Base-by-base conservation (phyloP, 2,329 filamentous ascomycete genomes). In the Raffaelea arxii region DNA sequence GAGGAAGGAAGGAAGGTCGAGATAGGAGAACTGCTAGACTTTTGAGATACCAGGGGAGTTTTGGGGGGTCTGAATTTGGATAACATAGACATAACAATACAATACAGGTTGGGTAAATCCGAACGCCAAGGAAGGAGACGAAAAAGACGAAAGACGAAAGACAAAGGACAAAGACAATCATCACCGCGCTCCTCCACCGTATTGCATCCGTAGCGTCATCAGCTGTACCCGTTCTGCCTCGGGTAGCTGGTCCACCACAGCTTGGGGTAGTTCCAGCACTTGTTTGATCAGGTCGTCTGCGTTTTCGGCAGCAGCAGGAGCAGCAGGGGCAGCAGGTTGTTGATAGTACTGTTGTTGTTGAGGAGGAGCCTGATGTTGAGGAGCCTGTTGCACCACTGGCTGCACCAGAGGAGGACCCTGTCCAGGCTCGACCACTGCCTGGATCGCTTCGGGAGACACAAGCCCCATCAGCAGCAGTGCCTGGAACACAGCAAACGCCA, bases 401-500 rank as follows among this genome's bases (percentile, higher is more conserved):
- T 24, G 30, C 22, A 3, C 18, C 42, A 19, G 16, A n/a, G 14
- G 21, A 23, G 16, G 24, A 11, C 24, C 36, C 3, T 14, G 32
- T 18, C 23, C 24, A 10, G 22, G 16, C 23, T 52, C 53, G 45
- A 96, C 75, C 25, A 97, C 86, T 4, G 84, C 82, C 52, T 83
- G 78, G 46, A 97, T 81, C 3, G 89, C 82, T 56, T 82, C 82
- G 14, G 87, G 85, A 48, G 92, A 91, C 47, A 97, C 88, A 10
- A 97, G 80, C 40, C 89, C 88, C 78, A 97, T 92, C 32, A 96
- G 78, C 2, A 97, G 78, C 10, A 97, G 76, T 22, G 90, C 86
- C 66, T 97, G 91, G 68, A 97, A 97, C 54, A 97, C 84, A 48
- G 92, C 92, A 58, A 94, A 97, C 4, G 87, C 81, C 39, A 98